Percentiles rank a stretch among this genome's conserved stretches.
Conservation (phyloP, 352 stramenopile genomes). For the Phytophthora meadii region DNA sequence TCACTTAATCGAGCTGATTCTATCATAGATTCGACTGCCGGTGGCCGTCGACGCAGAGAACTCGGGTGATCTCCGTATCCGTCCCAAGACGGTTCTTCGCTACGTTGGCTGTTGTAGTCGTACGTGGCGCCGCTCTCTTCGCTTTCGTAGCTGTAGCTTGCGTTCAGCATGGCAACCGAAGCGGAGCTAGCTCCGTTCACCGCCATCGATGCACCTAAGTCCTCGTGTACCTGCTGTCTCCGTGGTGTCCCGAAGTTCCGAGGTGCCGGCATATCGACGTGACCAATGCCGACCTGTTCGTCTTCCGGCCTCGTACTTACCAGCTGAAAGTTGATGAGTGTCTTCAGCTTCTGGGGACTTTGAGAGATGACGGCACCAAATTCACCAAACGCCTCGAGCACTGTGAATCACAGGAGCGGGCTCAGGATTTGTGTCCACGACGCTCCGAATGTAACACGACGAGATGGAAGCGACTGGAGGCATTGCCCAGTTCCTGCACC, state of each 20-base stretch:
- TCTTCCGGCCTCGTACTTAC: slow-evolving; percentile 2
- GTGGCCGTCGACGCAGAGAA: slow-evolving; percentile 16
- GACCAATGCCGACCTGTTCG: neutral
- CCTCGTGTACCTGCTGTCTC: slow-evolving; percentile 7
- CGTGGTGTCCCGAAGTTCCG: slow-evolving; percentile 13
- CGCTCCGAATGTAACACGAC: slow-evolving; percentile 35
- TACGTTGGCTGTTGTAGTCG: slow-evolving; percentile 28
- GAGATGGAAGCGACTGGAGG: slow-evolving; percentile 13
- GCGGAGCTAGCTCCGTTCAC: slow-evolving; percentile 22
- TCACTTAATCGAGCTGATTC: slow-evolving; percentile 43
- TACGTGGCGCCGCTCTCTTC: slow-evolving; percentile 29
- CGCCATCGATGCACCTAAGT: slow-evolving; percentile 20
- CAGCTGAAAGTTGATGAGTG: slow-evolving; percentile 10
- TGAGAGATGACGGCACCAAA: slow-evolving; percentile 17
- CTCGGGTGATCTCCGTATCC: slow-evolving; percentile 16
- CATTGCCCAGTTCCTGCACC: too few relatives aligned
- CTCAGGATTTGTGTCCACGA: slow-evolving; percentile 33
- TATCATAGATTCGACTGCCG: slow-evolving; percentile 17
- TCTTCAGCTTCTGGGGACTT: neutral
- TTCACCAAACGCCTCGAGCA: slow-evolving; percentile 4
- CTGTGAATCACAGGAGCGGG: slow-evolving; percentile 8
- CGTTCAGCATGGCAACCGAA: slow-evolving; percentile 31
- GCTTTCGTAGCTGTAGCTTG: slow-evolving; percentile 37
- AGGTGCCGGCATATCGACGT: slow-evolving; percentile 18
- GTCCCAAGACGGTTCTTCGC: slow-evolving; percentile 25